A percentile compares a stretch with the other conserved stretches of the same genome.
These are phyloP conservation scores for Aureobasidium melanogenum DNA, from an alignment of 2,329 filamentous ascomycete genomes.

Conservation along the genomic window DNA sequence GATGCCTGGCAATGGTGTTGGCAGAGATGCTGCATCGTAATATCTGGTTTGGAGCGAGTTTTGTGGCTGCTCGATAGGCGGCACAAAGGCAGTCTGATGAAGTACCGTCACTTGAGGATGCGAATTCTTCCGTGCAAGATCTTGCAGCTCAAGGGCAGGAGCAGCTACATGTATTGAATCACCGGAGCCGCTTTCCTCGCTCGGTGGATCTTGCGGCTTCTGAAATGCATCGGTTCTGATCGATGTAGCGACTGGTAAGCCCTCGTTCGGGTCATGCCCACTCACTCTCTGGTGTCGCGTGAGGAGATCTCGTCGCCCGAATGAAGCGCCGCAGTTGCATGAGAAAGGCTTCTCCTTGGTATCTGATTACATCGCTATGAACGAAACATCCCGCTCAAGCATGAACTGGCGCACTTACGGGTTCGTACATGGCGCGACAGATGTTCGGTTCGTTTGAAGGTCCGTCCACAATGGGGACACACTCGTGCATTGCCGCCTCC, in stretches of 20 bases:
- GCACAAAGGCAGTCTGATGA: not conserved
- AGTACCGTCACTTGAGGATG: not conserved
- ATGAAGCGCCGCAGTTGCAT: not conserved
- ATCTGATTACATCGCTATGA: not conserved
- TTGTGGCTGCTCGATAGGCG: not conserved
- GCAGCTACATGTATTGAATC: not conserved
- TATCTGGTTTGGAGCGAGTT: not conserved
- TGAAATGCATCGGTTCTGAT: not conserved
- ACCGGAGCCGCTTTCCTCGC: not conserved
- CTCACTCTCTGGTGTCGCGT: not conserved
- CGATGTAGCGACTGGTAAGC: not conserved
- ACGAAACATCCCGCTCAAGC: not conserved
- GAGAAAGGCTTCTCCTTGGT: constrained; percentile 2
- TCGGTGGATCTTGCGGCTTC: not conserved
- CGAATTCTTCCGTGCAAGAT: not conserved
- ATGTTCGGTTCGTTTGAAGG: not conserved
- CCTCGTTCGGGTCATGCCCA: not conserved
- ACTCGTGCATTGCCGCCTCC: not conserved
- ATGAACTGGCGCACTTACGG: not conserved
- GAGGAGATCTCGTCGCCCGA: not conserved
- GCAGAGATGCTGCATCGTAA: not conserved
- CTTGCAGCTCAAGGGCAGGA: no score
- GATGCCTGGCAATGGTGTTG: not conserved
- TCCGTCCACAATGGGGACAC: not conserved
- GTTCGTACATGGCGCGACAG: not conserved